Percentiles rank a stretch among this genome's conserved stretches.
These are phyloP conservation scores for Fusarium circinatum DNA, from an alignment of 2,329 filamentous ascomycete genomes.

Conservation along the genomic window DNA sequence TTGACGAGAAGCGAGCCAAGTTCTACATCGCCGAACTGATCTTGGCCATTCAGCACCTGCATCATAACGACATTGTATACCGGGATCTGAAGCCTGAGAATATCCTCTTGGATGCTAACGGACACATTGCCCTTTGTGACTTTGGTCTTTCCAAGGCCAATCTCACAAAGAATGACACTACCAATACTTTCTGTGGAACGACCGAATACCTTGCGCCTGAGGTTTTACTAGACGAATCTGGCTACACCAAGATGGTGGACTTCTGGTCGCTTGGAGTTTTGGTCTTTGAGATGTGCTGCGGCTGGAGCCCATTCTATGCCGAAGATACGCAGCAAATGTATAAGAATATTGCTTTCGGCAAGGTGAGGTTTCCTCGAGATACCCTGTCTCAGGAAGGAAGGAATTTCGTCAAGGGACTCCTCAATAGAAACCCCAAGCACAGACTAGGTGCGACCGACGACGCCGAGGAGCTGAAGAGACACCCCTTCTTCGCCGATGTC, in stretches of 20 bases:
- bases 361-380: slow-evolving; percentile 95
- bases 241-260: slow-evolving; percentile 99
- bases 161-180: slow-evolving; percentile 94
- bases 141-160: slow-evolving; percentile 99
- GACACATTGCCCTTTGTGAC: slow-evolving; percentile 96
- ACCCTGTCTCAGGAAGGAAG: slow-evolving; percentile 93
- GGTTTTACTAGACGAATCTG: slow-evolving; percentile 92
- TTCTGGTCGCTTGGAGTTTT: slow-evolving; percentile 98
- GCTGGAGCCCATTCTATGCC: slow-evolving; percentile 98
- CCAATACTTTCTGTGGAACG: slow-evolving; percentile 98
- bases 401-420: slow-evolving; percentile 96
- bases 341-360: slow-evolving; percentile 99
- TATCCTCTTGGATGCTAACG: slow-evolving; percentile 94
- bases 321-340: slow-evolving; percentile 99
- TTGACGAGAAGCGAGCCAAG: slow-evolving; percentile 93
- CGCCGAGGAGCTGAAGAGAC: slow-evolving; percentile 91
- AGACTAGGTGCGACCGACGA: slow-evolving; percentile 90
- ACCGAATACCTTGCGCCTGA: slow-evolving; percentile 98
- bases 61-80: slow-evolving; percentile 98
- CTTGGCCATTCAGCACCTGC: slow-evolving; percentile 91
- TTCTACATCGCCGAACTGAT: slow-evolving; percentile 99
- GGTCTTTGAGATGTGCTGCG: slow-evolving; percentile 99
- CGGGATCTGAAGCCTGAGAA: slow-evolving; percentile 98
- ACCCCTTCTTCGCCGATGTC: slow-evolving; percentile 93
- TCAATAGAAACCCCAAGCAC: slow-evolving; percentile 97